Evolutionary conservation across 2,329 filamentous ascomycete genomes (phyloP).

Genomic region (Phaeomoniella chlamydospora): DNA sequence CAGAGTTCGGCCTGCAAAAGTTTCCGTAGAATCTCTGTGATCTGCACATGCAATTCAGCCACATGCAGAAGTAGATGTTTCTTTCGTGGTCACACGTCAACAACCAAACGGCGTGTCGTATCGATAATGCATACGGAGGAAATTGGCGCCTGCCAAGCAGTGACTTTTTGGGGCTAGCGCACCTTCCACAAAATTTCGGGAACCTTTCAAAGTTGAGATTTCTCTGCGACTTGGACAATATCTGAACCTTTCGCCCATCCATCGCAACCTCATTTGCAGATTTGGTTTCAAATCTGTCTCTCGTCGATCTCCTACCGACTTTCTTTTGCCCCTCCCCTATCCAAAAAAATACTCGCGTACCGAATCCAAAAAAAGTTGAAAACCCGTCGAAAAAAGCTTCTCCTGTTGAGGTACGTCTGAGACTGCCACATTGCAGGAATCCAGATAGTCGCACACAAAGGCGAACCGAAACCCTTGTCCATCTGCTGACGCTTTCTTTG

Average conservation of each 20-base stretch:
- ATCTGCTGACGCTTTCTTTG: background rate
- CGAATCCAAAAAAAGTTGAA: slow-evolving; percentile 20
- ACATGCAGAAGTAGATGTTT: no score
- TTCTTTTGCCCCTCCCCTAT: slow-evolving; percentile 12
- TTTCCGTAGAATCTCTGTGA: no score
- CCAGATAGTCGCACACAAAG: slow-evolving; percentile 3
- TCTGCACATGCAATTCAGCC: no score
- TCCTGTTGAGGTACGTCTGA: slow-evolving; percentile 9
- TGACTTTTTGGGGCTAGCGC: slow-evolving; percentile 1
- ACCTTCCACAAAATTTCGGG: slow-evolving; percentile 1
- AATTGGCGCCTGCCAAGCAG: background rate
- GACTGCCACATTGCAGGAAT: slow-evolving; percentile 5
- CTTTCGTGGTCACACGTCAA: no score
- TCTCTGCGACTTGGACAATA: background rate
- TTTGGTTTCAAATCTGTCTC: background rate
- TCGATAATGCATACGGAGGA: background rate
- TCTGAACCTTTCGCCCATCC: background rate
- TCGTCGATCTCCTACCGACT: background rate
- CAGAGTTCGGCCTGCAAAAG: no score
- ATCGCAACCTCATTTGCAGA: background rate
- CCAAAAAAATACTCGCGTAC: slow-evolving; percentile 16
- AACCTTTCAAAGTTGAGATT: background rate
- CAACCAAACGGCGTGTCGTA: no score
- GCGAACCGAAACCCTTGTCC: background rate
- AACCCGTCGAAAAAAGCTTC: slow-evolving; percentile 20